A percentile compares a stretch with the other conserved stretches of the same genome.
Evolutionary conservation across 2,329 filamentous ascomycete genomes (phyloP).

Genomic region (Cordyceps pruinosa): DNA sequence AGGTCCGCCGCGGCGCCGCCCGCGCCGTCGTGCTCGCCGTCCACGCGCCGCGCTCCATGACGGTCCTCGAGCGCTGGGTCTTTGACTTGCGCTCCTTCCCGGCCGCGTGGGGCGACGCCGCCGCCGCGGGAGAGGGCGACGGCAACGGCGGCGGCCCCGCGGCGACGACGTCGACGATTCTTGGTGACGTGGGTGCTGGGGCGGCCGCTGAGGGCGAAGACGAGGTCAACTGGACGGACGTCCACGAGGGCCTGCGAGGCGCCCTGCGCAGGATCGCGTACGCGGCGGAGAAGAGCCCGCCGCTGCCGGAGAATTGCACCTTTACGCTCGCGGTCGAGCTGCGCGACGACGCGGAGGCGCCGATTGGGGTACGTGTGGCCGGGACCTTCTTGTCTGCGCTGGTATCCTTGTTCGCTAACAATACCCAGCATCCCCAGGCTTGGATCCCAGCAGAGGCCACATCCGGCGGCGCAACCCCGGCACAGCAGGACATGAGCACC

Average conservation of each 20-base stretch:
- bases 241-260: conserved; percentile 67
- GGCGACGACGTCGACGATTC: neutral
- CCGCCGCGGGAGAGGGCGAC: neutral
- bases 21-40: conserved; percentile 43
- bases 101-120: conserved; percentile 28
- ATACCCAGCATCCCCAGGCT: conserved; percentile 46
- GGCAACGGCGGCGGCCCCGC: neutral
- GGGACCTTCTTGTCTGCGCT: neutral
- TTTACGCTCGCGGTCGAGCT: conserved; percentile 74
- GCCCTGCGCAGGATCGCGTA: conserved; percentile 57
- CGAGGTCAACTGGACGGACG: conserved; percentile 48
- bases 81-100: conserved; percentile 52
- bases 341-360: conserved; percentile 50
- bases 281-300: conserved; percentile 48
- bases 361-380: conserved; percentile 45
- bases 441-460: conserved; percentile 52
- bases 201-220: conserved; percentile 15
- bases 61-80: conserved; percentile 54
- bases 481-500: conserved; percentile 1
- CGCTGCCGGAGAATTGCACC: conserved; percentile 58
- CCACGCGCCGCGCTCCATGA: conserved; percentile 31
- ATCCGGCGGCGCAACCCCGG: neutral
- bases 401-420: neutral
- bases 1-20: conserved; percentile 55
- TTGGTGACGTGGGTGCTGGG: neutral